Evolutionary conservation across 768 basidiomycete genomes (phyloP), one percentile per base, ranked within the genome.

Genomic region (Hydnum rufescens): DNA sequence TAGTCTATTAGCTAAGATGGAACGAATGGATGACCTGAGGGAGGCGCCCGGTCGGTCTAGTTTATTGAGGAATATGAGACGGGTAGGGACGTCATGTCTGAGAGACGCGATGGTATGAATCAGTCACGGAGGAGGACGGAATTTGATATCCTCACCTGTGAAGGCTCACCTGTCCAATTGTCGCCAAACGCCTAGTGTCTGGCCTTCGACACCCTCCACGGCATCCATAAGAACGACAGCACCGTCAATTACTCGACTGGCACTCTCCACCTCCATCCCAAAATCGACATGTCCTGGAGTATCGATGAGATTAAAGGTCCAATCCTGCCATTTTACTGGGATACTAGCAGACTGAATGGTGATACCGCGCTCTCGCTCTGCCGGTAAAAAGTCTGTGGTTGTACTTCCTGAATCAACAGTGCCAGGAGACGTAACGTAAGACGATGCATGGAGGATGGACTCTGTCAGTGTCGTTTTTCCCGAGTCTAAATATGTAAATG

Each of bases 241-340:
- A 53, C 87, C 88, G 57, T 92, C 87, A 3, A 89, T 76, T 16
- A 92, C 81, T 28, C 87, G 77, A 60, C 86, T 89, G 4, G 88
- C 88, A 60, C 86, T 84, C 65, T 90, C 88, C 26, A 92, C 88
- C 60, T 92, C 87, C 86, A 90, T 89, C n/a, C 87, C 87, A 65
- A 92, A 92, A 63, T 92, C 87, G 3, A 85, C 88, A 65, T 92
- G 87, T 32, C 87, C 87, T 16, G 87, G 87, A 2, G 87, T 90
- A 60, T 92, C 88, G 44, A 90, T 78, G 43, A 92, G 73, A 61
- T 89, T 92, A 65, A 84, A 81, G 1, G 73, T 77, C 81, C 82
- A 85, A 51, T 78, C 64, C 62, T 79, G 80, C 86, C 86, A 88
- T 61, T 74, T 72, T 34, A 87, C 82, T 2, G 86, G 86, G 54